Base-by-base conservation (phyloP, 2,329 filamentous ascomycete species). In the Echinosphaeria canescens region DNA sequence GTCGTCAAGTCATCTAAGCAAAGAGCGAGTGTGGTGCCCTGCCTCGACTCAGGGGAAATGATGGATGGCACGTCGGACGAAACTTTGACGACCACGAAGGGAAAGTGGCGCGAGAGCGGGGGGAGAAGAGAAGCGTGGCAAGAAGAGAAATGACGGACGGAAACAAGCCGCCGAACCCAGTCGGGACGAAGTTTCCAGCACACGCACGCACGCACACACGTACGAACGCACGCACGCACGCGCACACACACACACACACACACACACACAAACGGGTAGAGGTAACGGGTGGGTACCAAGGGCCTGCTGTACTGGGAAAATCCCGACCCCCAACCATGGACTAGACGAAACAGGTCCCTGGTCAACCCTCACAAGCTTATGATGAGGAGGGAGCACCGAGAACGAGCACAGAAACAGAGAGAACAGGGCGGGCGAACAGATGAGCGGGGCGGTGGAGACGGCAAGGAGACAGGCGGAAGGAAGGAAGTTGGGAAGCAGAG, bases 311-410 rank as follows among this genome's bases (percentile, higher is more conserved):
- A 37, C 36, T 38, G 37, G 31, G 23, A 30, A 28, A 15, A 24
- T 26, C 18, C 28, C 23, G 26, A 38, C 35, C 38, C 35, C 35
- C 42, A 44, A 43, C 49, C 46, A 46, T 40, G 44, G 47, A 47
- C 44, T 38, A 46, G 49, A 50, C 50, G 51, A 56, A 54, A 53
- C 48, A 51, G 44, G n/a, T 39, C 44, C 47, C 46, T 45, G 48
- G n/a, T n/a, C 7, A n/a, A 25, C 9, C 7, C 23, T 15, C 23
- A 13, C 23, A 5, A 5, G 23, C 7, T 7, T 6, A 6, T 15
- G 23, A 15, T 42, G 32, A 30, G 36, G 37, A 35, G 33, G 35
- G 37, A 24, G 27, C 24, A 31, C 30, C 38, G 37, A 36, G 37
- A 25, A 33, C 34, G 38, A 39, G 41, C 42, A 44, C 35, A 42